phyloP scores from a whole-genome alignment of 768 basidiomycete genomes.

The Melanogaster broomeanus region DNA sequence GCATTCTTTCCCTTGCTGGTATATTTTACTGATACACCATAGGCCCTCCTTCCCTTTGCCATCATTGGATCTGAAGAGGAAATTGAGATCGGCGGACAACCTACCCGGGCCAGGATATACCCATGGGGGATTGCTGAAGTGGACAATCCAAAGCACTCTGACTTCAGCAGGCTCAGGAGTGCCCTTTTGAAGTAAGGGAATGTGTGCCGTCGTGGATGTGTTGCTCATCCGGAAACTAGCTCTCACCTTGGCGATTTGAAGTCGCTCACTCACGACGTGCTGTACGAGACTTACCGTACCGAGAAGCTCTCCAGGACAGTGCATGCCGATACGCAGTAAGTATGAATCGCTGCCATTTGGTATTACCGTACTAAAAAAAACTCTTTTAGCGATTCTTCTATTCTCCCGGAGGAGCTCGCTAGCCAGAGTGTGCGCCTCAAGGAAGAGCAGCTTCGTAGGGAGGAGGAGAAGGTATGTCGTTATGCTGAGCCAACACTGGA shows the following conservation, averaged over 20 bases:
- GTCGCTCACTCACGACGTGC: conserved; percentile 87
- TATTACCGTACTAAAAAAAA: conserved; percentile 24
- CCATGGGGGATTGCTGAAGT: conserved; percentile 99
- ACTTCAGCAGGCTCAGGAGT: conserved; percentile 90
- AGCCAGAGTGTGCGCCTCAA: conserved; percentile 97
- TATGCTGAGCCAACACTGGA: neutral
- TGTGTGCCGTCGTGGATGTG: neutral
- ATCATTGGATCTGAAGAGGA: conserved; percentile 98
- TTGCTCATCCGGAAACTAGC: conserved; percentile 41
- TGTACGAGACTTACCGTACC: conserved; percentile 97
- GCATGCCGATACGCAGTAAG: conserved; percentile 72
- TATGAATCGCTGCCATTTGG: neutral
- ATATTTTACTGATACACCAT: conserved; percentile 6
- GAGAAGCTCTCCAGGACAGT: conserved; percentile 95
- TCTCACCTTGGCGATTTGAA: conserved; percentile 96
- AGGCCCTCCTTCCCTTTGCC: conserved; percentile 94
- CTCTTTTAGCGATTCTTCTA: conserved; percentile 71
- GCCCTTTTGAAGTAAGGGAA: conserved; percentile 80
- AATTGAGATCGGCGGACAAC: conserved; percentile 89
- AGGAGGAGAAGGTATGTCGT: conserved; percentile 84
- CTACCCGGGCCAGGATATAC: conserved; percentile 91
- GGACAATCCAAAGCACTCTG: conserved; percentile 99
- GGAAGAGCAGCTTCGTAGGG: conserved; percentile 95
- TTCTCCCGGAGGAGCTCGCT: conserved; percentile 95
- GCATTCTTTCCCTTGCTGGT: neutral